A percentile compares a stretch with the other conserved stretches of the same genome.
These are phyloP conservation scores for Erucastrum elatum DNA, from an alignment of 345 rosid genomes.

Conservation along the genomic window DNA sequence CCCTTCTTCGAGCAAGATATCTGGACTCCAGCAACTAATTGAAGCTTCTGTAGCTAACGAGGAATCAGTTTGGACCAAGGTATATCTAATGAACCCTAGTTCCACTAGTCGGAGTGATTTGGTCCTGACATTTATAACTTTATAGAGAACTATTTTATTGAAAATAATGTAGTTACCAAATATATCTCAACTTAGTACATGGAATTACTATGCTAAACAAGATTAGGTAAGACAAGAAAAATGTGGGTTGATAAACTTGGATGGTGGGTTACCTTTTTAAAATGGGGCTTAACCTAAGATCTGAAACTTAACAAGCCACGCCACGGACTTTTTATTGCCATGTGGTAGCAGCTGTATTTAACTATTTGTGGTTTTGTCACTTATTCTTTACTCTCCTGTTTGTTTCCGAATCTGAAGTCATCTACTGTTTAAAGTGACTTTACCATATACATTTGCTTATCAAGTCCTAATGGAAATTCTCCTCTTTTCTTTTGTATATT, in stretches of 20 bases:
- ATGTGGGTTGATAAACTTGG: conserved; percentile 4
- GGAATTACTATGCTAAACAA: conserved; percentile 6
- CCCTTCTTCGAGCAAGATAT: conserved; percentile 57
- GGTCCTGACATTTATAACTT: background rate
- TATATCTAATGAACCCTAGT: conserved; percentile 32
- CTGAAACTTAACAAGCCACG: conserved; percentile 12
- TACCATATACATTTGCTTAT: conserved; percentile 6
- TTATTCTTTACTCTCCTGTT: conserved; percentile 15
- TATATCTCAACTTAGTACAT: background rate
- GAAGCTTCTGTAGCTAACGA: conserved; percentile 77
- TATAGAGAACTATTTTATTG: background rate
- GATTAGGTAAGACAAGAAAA: conserved; percentile 4
- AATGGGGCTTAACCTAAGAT: background rate
- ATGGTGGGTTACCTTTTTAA: conserved; percentile 8
- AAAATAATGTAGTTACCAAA: background rate
- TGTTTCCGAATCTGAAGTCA: background rate
- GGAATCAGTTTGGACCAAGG: conserved; percentile 78
- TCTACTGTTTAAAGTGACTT: conserved; percentile 13
- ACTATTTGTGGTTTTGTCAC: background rate
- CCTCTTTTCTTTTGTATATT: conserved; percentile 1
- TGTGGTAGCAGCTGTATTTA: background rate
- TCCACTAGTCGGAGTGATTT: conserved; percentile 10
- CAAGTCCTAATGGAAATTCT: conserved; percentile 17
- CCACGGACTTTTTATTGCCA: background rate
- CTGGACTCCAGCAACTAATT: conserved; percentile 81